Base-by-base conservation (phyloP, 169 alveolate species). In the Plasmodium vinckei region DNA sequence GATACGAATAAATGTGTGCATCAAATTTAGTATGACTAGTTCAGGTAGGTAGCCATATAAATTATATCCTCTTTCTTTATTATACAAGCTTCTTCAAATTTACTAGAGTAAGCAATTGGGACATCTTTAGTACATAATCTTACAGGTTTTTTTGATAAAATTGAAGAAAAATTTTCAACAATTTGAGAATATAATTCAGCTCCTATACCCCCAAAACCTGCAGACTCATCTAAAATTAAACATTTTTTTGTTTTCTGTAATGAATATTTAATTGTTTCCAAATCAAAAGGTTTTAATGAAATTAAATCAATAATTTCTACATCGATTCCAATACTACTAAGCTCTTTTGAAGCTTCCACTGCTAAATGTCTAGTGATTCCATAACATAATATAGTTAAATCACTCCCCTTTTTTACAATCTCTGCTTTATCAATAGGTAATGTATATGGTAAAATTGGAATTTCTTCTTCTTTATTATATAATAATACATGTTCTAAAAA, bases 141-240 rank as follows among this genome's bases (percentile, higher is more conserved):
- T n/a, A 90, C 87, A 15, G 95, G 95, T 25, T 59, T 72, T 25
- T 59, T 73, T 19, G 60, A 72, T 17, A 93, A 60, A 42, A 82
- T 92, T 9, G 93, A 70, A 71, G 94, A 87, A 73, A 92, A 90
- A 10, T 87, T 90, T 79, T 90, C 95, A 59, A 90, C 65, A 5
- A 90, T 88, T 77, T 92, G 95, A 1, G 96, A 92, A 59, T 93
- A 68, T 13, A 96, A 92, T 87, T 96, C 97, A 59, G 95, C 97
- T 4, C 98, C 99, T 68, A 96, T 92, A 12, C 99, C 99, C 27
- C 96, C 89, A 87, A 95, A 93, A 53, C 97, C 97, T 96, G 98
- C 96, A 51, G 97, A 96, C 69, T 97, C 98, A 73, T 97, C 99
- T 12, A 97, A 97, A 68, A 97, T 94, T 70, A 97, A 96, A 25